Evolutionary conservation across 2,329 filamentous ascomycete genomes (phyloP), one percentile per base, ranked within the genome.

Genomic region (Microsporum canis): DNA sequence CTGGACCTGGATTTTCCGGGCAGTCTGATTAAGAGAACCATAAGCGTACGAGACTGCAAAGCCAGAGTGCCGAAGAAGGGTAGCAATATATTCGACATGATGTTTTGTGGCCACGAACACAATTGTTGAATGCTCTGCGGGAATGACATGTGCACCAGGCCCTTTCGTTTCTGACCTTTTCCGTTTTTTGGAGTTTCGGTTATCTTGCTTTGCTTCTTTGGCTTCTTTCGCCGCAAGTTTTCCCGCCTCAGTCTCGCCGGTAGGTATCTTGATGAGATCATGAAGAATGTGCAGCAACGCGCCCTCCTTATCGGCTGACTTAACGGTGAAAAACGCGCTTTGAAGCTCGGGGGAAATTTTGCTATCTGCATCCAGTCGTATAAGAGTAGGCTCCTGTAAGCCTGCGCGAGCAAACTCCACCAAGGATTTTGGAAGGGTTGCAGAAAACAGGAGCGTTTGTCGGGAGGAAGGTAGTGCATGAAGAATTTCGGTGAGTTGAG

Each of bases 341-440:
- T 97, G 85, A n/a, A 99, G 81, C 68, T 97, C 92, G 0, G 94
- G 91, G 0, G 95, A 96, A 3, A 99, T 86, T 74, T 99, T 99
- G 68, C 88, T 92, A 72, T 99, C 94, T 0, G 90, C 89, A 72
- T 99, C 94, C 33, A 99, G 77, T 69, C 95, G 85, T 45, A 99
- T 87, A 2, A 99, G 82, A 64, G 86, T 90, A 0, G 94, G 94
- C 58, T 99, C 94, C 70, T 97, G 90, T 27, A 97, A 76, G 66
- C 94, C 94, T 59, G 94, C 94, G 63, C 91, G 83, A 3, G 94
- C 94, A 71, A 99, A 99, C 71, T 99, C 95, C 5, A 97, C 94
- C 36, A 99, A 79, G 0, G 91, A 95, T 61, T 92, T 92, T 1
- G 94, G 94, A 23, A 99, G 79, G 0, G 94, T 99, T 0, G 94